Evolutionary conservation across 768 basidiomycete genomes (phyloP), one percentile per base, ranked within the genome.

Genomic region (Russula emetica): DNA sequence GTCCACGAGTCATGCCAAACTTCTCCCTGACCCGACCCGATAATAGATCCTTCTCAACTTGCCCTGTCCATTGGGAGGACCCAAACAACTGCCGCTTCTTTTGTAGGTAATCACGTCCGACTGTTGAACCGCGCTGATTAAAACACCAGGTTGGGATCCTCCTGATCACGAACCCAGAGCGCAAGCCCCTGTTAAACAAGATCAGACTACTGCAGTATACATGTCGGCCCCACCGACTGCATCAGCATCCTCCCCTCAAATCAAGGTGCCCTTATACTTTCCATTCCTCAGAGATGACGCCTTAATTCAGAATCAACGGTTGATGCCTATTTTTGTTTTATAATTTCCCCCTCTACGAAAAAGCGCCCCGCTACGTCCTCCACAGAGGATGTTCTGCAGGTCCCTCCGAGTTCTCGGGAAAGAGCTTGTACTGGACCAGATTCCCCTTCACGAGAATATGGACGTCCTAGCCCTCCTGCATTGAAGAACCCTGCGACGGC

Each of bases 41-140:
- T 55, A n/a, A 36, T n/a, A 55, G 61, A 38, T n/a, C 14, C 55
- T 42, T 56, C 47, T 50, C 26, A 10, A 40, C 16, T 28, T 50
- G 45, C 22, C n/a, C 34, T 18, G 16, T 28, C 10, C 20, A 55
- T 14, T 28, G 14, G 28, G n/a, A 32, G 20, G 47, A 20, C 13
- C 55, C 18, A 32, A 5, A 18, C 4, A 3, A 16, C 20, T 44
- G 20, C 10, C 4, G 7, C 14, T 47, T 20, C 28, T 49, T 32
- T 20, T 9, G 55, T 51, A 28, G 22, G 47, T 28, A 11, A 18
- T 38, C 7, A 14, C 20, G 5, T 5, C 24, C 24, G 20, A 13
- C 26, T 13, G 5, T 8, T 40, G n/a, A 9, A 26, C 38, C 14
- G 3, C 55, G 2, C 54, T 62, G 11, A 62, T 26, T n/a, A 14